Base-by-base conservation (phyloP, 2,329 filamentous ascomycete genomes). In the Penicillium capsulatum region DNA sequence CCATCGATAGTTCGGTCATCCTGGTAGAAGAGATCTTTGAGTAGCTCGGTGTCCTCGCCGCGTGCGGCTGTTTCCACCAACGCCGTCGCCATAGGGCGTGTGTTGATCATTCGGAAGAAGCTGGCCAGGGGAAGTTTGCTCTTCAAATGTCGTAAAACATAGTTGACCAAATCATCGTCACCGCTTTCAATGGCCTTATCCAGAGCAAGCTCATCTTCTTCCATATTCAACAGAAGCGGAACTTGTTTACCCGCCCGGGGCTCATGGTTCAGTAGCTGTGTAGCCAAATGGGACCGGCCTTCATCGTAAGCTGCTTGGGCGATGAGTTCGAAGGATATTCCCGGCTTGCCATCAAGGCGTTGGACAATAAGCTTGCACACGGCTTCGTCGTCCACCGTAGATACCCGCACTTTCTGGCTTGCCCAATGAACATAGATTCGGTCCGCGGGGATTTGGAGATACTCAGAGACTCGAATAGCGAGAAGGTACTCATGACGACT, bases 11-110 rank as follows among this genome's bases (percentile, higher is more conserved):
- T 80, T 4, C 91, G 81, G 61, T 98, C 92, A 56, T 97, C 92
- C 67, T 97, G 92, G 62, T 98, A 98, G 69, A 92, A 98, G 3
- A 98, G 73, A 59, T 97, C 92, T 58, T 97, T 98, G 17, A 98
- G 78, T 15, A 98, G 66, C 38, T 85, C 81, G 0, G 79, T 76
- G 54, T 94, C 89, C 55, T 94, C 84, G 35, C 86, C 80, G 35
- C 77, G 73, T 0, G 92, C 91, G 0, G 83, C 84, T 2, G 88
- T 79, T 64, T 98, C 92, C 16, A 98, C 86, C 8, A 98, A 77
- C 0, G 92, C 87, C 2, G 87, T 89, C 3, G 92, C 92, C 17
- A 87, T 77, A 0, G 91, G 89, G 1, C 90, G 81, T 37, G 77
- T 80, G 63, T 90, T 96, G 67, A 97, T 88, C 32, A 84, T 83